These are phyloP conservation scores for Sideroxylon spinosum DNA, from an alignment of 179 eudicot species.

Conservation along the genomic window DNA sequence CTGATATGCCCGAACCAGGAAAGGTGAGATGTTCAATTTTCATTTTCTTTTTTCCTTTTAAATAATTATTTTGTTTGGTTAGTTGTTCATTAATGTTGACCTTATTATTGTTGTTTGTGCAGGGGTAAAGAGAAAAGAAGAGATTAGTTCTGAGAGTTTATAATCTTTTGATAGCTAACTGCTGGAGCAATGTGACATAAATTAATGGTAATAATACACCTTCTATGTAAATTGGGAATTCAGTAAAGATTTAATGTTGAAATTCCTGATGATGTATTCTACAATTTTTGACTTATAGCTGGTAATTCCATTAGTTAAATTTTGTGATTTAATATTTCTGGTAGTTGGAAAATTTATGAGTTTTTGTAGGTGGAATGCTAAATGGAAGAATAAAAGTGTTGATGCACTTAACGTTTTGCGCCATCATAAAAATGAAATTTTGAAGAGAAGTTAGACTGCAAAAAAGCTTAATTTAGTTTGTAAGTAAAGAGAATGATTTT, in stretches of 20 bases:
- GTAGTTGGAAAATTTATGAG: background rate
- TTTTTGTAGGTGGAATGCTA: background rate
- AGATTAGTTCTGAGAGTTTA: background rate
- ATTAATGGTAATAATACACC: constrained; percentile 1
- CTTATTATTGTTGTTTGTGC: background rate
- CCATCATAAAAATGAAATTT: background rate
- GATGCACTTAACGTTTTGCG: background rate
- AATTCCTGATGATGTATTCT: background rate
- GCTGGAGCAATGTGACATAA: constrained; percentile 6
- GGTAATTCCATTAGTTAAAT: background rate
- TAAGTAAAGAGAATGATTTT: background rate
- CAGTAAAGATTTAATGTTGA: background rate
- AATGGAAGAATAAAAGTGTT: background rate
- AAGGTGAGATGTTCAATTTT: constrained; percentile 21
- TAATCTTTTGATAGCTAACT: background rate
- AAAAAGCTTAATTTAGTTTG: background rate
- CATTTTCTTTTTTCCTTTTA: no score
- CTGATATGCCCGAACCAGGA: constrained; percentile 20
- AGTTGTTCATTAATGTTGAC: background rate
- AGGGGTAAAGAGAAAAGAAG: background rate
- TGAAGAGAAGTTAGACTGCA: background rate
- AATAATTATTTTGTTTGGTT: background rate
- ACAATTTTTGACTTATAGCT: background rate
- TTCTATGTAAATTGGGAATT: constrained; percentile 7
- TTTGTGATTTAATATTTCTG: background rate